phyloP scores from a whole-genome alignment of 352 stramenopile genomes.

The Phytophthora europaea region DNA sequence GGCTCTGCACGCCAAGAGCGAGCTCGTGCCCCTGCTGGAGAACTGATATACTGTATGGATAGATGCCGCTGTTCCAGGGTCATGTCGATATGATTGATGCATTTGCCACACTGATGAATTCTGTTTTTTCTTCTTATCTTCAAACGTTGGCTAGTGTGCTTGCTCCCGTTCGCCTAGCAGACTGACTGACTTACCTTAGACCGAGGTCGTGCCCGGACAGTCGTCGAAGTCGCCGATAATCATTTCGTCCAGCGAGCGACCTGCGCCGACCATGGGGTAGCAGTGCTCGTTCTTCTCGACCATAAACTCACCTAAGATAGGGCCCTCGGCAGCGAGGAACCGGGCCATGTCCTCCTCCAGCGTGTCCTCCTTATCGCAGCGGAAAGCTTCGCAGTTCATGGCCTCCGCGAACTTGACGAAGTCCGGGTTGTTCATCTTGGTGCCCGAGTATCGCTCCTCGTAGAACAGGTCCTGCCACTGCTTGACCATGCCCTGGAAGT shows the following conservation, averaged over 20 bases:
- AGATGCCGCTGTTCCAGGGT: constrained; percentile 6
- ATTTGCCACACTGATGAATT: constrained; percentile 22
- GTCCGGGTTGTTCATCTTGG: constrained; percentile 94
- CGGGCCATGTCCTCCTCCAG: constrained; percentile 92
- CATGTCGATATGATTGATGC: constrained; percentile 20
- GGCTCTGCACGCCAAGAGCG: constrained; percentile 60
- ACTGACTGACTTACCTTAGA: constrained; percentile 56
- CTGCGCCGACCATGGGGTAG: constrained; percentile 95
- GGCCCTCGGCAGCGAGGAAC: constrained; percentile 94
- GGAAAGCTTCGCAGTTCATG: constrained; percentile 95
- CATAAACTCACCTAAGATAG: constrained; percentile 96
- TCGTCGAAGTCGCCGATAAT: constrained; percentile 97
- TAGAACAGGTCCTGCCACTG: constrained; percentile 98
- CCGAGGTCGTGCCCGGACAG: constrained; percentile 92
- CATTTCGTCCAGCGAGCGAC: constrained; percentile 94
- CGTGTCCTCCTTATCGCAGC: constrained; percentile 90
- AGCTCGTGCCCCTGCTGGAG: constrained; percentile 69
- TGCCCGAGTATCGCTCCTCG: constrained; percentile 93
- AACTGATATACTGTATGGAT: constrained; percentile 26
- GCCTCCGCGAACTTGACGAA: constrained; percentile 94
- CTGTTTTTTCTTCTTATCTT: constrained; percentile 6
- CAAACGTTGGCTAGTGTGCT: constrained; percentile 8
- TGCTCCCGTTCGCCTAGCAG: constrained; percentile 21
- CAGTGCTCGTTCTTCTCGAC: constrained; percentile 96
- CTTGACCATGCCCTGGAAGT: constrained; percentile 98